phyloP scores from a whole-genome alignment of 2,329 filamentous ascomycete genomes.

The Cercospora brassicicola region DNA sequence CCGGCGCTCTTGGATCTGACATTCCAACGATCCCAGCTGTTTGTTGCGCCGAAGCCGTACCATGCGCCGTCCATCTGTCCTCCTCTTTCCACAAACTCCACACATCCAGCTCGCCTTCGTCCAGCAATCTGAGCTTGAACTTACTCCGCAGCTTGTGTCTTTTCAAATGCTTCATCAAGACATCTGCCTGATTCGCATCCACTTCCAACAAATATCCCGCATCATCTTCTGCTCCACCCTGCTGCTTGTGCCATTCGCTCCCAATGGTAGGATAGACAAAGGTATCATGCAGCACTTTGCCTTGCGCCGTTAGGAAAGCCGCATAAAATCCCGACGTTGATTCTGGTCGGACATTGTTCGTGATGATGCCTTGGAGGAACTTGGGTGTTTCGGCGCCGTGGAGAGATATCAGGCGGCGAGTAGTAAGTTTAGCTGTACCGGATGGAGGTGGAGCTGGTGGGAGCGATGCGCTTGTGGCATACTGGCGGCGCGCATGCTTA shows the following conservation, averaged over 20 bases:
- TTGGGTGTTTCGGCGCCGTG: constrained; percentile 75
- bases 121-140: constrained; percentile 66
- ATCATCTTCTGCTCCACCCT: constrained; percentile 36
- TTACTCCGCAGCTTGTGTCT: constrained; percentile 84
- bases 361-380: constrained; percentile 86
- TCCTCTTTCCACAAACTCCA: constrained; percentile 73
- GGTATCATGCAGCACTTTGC: constrained; percentile 82
- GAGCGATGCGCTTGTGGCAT: constrained; percentile 17
- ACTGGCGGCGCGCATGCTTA: constrained; percentile 12
- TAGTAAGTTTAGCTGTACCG: constrained; percentile 60
- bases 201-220: constrained; percentile 76
- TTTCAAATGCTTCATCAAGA: constrained; percentile 70
- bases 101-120: constrained; percentile 63
- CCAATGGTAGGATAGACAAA: constrained; percentile 73
- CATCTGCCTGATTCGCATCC: constrained; percentile 65
- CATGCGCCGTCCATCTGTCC: constrained; percentile 39
- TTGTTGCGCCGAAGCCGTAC: constrained; percentile 9
- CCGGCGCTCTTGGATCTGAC: constrained; percentile 40
- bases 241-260: constrained; percentile 34
- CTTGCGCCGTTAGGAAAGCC: constrained; percentile 79
- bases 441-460: constrained; percentile 53
- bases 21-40: constrained; percentile 42
- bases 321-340: constrained; percentile 66
- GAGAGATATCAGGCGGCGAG: constrained; percentile 76
- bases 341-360: constrained; percentile 63